phyloP scores from a whole-genome alignment of 768 basidiomycete species.

The Pholiota molesta region DNA sequence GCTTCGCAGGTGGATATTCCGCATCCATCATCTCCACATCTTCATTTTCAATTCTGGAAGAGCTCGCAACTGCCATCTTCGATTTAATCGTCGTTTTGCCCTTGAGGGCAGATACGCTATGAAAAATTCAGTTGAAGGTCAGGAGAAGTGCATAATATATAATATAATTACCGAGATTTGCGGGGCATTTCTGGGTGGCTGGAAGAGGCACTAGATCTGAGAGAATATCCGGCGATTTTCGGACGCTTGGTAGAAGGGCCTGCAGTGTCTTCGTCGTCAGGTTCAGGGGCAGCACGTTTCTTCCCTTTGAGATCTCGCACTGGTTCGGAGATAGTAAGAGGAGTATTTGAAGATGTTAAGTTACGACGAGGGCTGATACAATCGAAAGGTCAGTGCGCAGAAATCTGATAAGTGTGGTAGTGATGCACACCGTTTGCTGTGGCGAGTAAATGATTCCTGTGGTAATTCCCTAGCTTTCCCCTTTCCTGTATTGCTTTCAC shows the following conservation, averaged over 20 bases:
- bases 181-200: constrained; percentile 66
- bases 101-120: constrained; percentile 54
- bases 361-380: constrained; percentile 61
- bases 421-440: constrained; percentile 64
- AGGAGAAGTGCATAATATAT: constrained; percentile 14
- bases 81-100: constrained; percentile 62
- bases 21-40: constrained; percentile 80
- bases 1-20: constrained; percentile 50
- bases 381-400: constrained; percentile 32
- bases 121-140: constrained; percentile 17
- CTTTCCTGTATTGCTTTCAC: constrained; percentile 54
- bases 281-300: constrained; percentile 86
- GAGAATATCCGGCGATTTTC: constrained; percentile 63
- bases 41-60: constrained; percentile 68
- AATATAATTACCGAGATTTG: constrained; percentile 59
- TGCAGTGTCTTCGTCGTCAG: constrained; percentile 65
- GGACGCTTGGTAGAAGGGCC: constrained; percentile 65
- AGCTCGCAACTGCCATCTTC: constrained; percentile 62
- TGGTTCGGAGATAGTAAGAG: constrained; percentile 77
- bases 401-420: constrained; percentile 20
- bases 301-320: constrained; percentile 82
- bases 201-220: constrained; percentile 60
- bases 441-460: constrained; percentile 52
- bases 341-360: constrained; percentile 41
- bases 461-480: constrained; percentile 64